Percentiles rank a stretch among this genome's conserved stretches.
Conservation (phyloP, 768 basidiomycete genomes). For the Psilocybe cyanescens region DNA sequence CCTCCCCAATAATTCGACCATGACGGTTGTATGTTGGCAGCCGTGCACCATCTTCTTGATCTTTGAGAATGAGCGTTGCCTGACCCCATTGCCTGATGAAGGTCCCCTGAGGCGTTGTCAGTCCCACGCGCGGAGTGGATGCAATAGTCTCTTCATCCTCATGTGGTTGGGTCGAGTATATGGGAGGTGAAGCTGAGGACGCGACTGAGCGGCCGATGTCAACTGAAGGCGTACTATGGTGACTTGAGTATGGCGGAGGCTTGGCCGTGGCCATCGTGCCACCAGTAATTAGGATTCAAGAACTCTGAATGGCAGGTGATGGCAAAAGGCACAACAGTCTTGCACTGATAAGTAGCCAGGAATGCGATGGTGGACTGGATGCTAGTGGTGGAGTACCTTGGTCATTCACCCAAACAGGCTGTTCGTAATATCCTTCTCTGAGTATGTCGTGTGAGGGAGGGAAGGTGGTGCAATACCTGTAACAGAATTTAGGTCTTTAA, state of each 20-base stretch:
- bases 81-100: constrained; percentile 36
- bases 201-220: not conserved
- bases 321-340: not conserved
- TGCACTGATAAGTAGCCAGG: not conserved
- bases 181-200: constrained; percentile 22
- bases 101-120: constrained; percentile 23
- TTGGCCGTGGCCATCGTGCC: not conserved
- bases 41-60: constrained; percentile 34
- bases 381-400: not conserved
- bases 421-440: not conserved
- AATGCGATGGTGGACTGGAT: too few species aligned
- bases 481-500: not conserved
- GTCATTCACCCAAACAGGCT: not conserved
- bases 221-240: not conserved
- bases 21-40: constrained; percentile 40
- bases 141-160: constrained; percentile 40
- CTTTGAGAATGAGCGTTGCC: constrained; percentile 39
- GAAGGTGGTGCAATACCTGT: constrained; percentile 6
- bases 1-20: constrained; percentile 37
- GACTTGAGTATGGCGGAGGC: constrained; percentile 10
- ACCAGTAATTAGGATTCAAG: not conserved
- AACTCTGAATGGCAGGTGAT: not conserved
- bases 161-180: constrained; percentile 36
- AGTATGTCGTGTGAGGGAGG: constrained; percentile 2
- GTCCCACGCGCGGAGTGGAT: constrained; percentile 37